These are phyloP conservation scores for Botrytis fragariae DNA, from an alignment of 2,329 filamentous ascomycete species.

Conservation along the genomic window DNA sequence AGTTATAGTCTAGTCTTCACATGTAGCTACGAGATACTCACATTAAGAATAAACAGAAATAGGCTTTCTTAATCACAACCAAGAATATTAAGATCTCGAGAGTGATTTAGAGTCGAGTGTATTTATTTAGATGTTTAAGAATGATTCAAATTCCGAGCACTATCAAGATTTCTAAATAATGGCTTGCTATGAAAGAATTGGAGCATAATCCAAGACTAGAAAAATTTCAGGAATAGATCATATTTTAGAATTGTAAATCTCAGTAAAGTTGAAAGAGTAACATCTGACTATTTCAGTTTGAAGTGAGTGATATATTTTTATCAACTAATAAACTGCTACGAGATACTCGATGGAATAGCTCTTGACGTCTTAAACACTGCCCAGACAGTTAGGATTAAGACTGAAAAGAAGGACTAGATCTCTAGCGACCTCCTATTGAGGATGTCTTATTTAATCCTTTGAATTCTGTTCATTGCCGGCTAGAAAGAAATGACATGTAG, in stretches of 20 bases:
- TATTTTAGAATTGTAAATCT: not conserved
- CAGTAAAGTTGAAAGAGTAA: not conserved
- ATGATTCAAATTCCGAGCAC: not conserved
- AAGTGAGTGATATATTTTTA: not conserved
- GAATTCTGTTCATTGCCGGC: not conserved
- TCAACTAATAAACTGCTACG: not conserved
- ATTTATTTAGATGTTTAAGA: not conserved
- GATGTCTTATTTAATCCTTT: not conserved
- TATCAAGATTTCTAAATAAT: not conserved
- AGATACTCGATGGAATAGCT: not conserved
- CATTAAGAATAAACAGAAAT: not conserved
- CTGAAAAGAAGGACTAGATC: not conserved
- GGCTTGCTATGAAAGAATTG: not conserved
- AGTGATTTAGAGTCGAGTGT: not conserved
- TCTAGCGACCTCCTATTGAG: not conserved
- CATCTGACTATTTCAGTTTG: not conserved
- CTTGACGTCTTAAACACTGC: not conserved
- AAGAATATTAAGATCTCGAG: not conserved
- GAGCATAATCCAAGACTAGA: not conserved
- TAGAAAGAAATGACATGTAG: not conserved
- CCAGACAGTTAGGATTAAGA: not conserved
- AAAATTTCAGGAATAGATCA: not conserved
- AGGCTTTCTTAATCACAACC: not conserved
- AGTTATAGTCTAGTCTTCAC: too few relatives aligned
- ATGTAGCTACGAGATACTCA: slow-evolving; percentile 12